A percentile compares a stretch with the other conserved stretches of the same genome.
phyloP scores from a whole-genome alignment of 2,329 filamentous ascomycete species.

The Diaporthe sp. region DNA sequence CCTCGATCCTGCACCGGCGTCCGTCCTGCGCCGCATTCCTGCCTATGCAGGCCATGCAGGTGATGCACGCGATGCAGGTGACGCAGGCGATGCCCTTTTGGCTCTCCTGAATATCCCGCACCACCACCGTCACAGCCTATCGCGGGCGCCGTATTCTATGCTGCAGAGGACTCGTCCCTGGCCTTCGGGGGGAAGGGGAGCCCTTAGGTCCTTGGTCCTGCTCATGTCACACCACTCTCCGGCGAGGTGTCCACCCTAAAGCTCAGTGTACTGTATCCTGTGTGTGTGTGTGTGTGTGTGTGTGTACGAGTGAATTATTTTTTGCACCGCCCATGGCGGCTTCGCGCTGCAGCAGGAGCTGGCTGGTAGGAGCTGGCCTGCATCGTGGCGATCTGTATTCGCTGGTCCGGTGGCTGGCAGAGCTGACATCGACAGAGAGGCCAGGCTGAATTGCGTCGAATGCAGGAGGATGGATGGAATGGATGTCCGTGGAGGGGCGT shows the following conservation, averaged over 20 bases:
- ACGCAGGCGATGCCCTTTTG: slow-evolving; percentile 25
- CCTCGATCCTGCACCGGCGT: slow-evolving; percentile 5
- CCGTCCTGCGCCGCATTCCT: slow-evolving; percentile 23
- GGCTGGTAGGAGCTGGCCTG: slow-evolving; percentile 11
- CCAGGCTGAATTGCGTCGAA: background rate
- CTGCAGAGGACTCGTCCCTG: slow-evolving; percentile 18
- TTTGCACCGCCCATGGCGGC: slow-evolving; percentile 12
- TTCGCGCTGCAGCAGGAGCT: slow-evolving; percentile 11
- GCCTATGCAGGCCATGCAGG: slow-evolving; percentile 25
- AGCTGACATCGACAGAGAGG: too few relatives aligned
- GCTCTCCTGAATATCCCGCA: slow-evolving; percentile 27
- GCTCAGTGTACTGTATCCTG: background rate
- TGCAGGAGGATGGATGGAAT: slow-evolving; percentile 5
- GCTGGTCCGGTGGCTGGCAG: background rate
- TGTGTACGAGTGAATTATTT: background rate
- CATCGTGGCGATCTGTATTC: slow-evolving; percentile 17
- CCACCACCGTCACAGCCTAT: slow-evolving; percentile 6
- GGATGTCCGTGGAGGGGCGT: background rate
- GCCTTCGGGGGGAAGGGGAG: background rate
- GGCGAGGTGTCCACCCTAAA: background rate
- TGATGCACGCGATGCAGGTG: slow-evolving; percentile 20
- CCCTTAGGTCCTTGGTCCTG: slow-evolving; percentile 3
- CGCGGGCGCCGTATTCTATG: background rate
- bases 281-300: background rate
- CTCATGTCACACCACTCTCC: slow-evolving; percentile 21